Evolutionary conservation across 2,329 filamentous ascomycete genomes (phyloP), one percentile per base, ranked within the genome.

Genomic region (Claviceps fusiformis): DNA sequence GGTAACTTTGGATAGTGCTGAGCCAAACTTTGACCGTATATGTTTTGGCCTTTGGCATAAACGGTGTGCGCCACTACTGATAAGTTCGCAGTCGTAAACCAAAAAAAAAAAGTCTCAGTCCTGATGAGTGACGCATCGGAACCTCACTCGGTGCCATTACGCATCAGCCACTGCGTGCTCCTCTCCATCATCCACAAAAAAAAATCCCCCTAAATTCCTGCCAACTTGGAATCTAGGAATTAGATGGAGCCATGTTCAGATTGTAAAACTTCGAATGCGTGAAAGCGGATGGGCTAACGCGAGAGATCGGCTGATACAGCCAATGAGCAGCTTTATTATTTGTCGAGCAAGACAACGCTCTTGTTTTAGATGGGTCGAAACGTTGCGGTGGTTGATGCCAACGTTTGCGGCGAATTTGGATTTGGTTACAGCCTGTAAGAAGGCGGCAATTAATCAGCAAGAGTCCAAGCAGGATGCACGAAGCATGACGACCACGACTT

Each of bases 361-460:
- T 53, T 31, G 31, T 50, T 13, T 19, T 9, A 50, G 37, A 55
- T 53, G 53, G 46, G 31, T n/a, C 46, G 29, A 53, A 45, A 7
- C n/a, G 53, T 53, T 44, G 43, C 44, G 47, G 31, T 54, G 41
- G 17, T 31, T 54, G 17, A 50, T 35, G 53, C 53, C 13, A 51
- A 50, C 54, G 56, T 52, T 51, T 48, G 52, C 47, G 51, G 50
- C 46, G 11, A 48, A 50, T 29, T 17, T 49, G 49, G 54, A 50
- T 24, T 17, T 49, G 49, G 54, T 15, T 5, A 41, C 48, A 46
- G 57, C 67, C 67, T 69, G 62, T 69, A 61, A 68, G 62, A 64
- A 62, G 61, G 48, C 52, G 62, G 62, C 52, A 65, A 69, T 69
- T 69, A 69, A 65, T 69, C 67, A 68, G 67, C 67, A 59, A 50